Evolutionary conservation across 345 rosid species (phyloP).

Genomic region (Hibiscus syriacus): DNA sequence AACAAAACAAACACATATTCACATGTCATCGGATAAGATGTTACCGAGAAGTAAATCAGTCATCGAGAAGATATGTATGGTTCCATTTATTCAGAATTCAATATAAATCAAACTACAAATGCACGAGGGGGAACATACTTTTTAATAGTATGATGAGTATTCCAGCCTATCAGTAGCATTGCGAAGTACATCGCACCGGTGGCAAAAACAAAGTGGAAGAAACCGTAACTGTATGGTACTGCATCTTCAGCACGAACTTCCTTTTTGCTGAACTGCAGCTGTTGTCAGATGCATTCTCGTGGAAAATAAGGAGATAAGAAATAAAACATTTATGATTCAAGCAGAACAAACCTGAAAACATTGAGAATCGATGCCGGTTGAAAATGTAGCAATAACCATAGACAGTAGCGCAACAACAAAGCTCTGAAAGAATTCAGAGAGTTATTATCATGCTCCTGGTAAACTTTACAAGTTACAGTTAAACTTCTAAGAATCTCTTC

Average conservation of each 20-base stretch:
- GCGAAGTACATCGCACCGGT: conserved; percentile 97
- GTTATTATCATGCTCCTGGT: neutral
- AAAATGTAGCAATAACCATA: conserved; percentile 90
- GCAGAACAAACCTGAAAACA: conserved; percentile 70
- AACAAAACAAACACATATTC: too few relatives aligned
- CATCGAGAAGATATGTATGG: neutral
- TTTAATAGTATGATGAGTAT: conserved; percentile 71
- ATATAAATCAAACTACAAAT: neutral
- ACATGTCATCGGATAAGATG: too few relatives aligned
- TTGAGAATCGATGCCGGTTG: conserved; percentile 90
- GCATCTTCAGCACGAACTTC: conserved; percentile 43
- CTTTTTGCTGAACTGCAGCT: conserved; percentile 48
- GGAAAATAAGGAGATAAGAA: neutral
- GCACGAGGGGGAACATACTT: conserved; percentile 37
- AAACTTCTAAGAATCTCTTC: too few relatives aligned
- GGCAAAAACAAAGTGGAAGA: conserved; percentile 96
- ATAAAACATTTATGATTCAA: neutral
- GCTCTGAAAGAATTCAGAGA: conserved; percentile 44
- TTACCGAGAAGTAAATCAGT: too few relatives aligned
- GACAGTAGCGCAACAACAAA: conserved; percentile 76
- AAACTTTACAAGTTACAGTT: neutral
- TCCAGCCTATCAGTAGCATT: conserved; percentile 92
- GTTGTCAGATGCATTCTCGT: conserved; percentile 7
- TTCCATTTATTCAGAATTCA: too few relatives aligned
- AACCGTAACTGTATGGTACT: conserved; percentile 90